Evolutionary conservation across 345 rosid species (phyloP), one percentile per base, ranked within the genome.

Genomic region (Luvunga scandens): DNA sequence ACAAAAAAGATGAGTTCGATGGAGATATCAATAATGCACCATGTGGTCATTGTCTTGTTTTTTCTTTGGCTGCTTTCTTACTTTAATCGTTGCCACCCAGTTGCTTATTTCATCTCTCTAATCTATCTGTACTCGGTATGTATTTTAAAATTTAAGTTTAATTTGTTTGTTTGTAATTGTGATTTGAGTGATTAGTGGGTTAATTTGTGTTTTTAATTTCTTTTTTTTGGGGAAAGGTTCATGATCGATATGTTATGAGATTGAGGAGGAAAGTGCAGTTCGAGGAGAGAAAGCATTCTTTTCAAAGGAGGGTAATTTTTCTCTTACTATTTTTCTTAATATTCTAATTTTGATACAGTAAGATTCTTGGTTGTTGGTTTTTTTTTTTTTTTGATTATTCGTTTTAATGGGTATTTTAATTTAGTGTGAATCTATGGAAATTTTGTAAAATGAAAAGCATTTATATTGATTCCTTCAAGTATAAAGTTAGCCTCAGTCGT

Each of bases 91-190:
- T 85, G 90, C 83, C 89, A 88, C 77, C 84, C 92, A 5, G 36
- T 87, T 50, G 84, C 86, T 67, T 94, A 83, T 79, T 75, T 96
- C 79, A 71, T 87, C 25, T 85, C 97, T 65, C 82, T 96, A 14
- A 31, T 89, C 1, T 92, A 96, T 83, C 94, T 96, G 42, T 92
- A 77, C 83, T 42, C 87, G 97, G 99, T 96, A 88, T 27, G 75
- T 8, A 8, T 27, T 69, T 42, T 10, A 13, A 24, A 9, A 69
- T 65, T 28, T 14, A 22, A 2, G 7, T 4, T 75, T 57, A 34
- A 65, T 72, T 22, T 4, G 9, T 31, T 66, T 39, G 6, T 18
- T 27, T 36, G 16, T 56, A 19, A 0, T 36, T 38, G 13, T 66
- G 55, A 33, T 76, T 55, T 67, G n/a, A 38, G 19, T 66, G 13